Evolutionary conservation across 306 rosid species (phyloP).

Genomic region (Elaeagnus macrophylla): DNA sequence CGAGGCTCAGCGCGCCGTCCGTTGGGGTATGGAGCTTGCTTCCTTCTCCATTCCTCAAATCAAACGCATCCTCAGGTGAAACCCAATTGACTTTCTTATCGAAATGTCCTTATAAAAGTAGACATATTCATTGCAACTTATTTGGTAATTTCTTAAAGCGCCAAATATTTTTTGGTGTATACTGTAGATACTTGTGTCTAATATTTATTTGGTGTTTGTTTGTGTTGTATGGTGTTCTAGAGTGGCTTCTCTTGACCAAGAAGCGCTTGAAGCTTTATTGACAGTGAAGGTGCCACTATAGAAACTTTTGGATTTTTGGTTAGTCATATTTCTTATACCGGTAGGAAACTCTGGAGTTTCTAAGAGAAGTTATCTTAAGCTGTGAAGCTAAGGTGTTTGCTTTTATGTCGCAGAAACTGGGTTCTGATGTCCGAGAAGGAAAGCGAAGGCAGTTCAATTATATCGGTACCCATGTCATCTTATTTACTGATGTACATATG

Average conservation of each 20-base stretch:
- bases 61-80: constrained; percentile 64
- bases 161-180: not conserved
- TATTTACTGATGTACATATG: not conserved
- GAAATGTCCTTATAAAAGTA: too few species aligned
- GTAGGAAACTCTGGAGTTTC: not conserved
- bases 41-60: constrained; percentile 67
- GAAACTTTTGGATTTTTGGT: constrained; percentile 13
- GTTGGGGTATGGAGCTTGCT: constrained; percentile 72
- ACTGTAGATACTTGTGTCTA: not conserved
- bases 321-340: constrained; percentile 19
- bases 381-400: constrained; percentile 57
- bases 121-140: not conserved
- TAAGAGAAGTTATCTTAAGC: constrained; percentile 1
- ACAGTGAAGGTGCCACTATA: constrained; percentile 53
- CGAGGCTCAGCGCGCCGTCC: constrained; percentile 74
- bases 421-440: constrained; percentile 90
- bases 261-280: constrained; percentile 57
- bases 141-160: not conserved
- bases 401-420: constrained; percentile 56
- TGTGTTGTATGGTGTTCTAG: constrained; percentile 23
- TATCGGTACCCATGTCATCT: constrained; percentile 43
- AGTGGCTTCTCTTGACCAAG: constrained; percentile 46
- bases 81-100: not conserved
- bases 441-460: constrained; percentile 83
- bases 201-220: constrained; percentile 1